Base-by-base conservation (phyloP, 768 basidiomycete genomes). In the Mycena sanguinolenta region DNA sequence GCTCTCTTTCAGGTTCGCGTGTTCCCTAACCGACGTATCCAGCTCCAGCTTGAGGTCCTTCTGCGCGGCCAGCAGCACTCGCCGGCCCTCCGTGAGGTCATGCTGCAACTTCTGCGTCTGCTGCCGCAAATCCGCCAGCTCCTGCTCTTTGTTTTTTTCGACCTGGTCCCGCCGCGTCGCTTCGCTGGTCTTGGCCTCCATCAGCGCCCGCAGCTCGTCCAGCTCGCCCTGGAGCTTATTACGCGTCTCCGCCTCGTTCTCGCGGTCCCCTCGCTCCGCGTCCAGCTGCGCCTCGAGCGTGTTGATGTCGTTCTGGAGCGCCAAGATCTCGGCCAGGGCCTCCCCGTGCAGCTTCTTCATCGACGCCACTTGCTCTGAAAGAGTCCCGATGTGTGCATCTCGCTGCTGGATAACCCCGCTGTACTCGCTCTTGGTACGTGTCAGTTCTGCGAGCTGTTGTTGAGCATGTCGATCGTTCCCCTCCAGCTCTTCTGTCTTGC, bases 161-260 rank as follows among this genome's bases (percentile, higher is more conserved):
- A 91, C 95, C 77, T 98, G 94, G 38, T 86, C 88, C 21, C 94
- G 89, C 34, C 92, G 91, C 12, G 89, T 92, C 75, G 96, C 96
- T 78, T 98, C 96, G 28, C 90, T 91, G 0, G 91, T 88, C 79
- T 96, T 98, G 1, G 94, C 93, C 54, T 92, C 91, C 83, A 98
- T 88, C 17, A 94, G 82, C n/a, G 88, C 83, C 9, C 96, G 91
- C 10, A 99, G 85, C 70, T 95, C 92, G 75, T 97, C 96, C 14
- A 98, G 83, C 79, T 98, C 97, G 46, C 85, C 87, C 75, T 95
- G 91, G 3, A 97, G 83, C 75, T 91, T 93, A 30, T 82, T 82
- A 30, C 89, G 89, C 3, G 86, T 81, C 13, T 81, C 77, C 2
- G 82, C 80, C 39, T 80, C 91, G 78, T 78, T 80, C 52, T 75